Conservation (phyloP, 441 rosid species). For the Biscutella laevigata region DNA sequence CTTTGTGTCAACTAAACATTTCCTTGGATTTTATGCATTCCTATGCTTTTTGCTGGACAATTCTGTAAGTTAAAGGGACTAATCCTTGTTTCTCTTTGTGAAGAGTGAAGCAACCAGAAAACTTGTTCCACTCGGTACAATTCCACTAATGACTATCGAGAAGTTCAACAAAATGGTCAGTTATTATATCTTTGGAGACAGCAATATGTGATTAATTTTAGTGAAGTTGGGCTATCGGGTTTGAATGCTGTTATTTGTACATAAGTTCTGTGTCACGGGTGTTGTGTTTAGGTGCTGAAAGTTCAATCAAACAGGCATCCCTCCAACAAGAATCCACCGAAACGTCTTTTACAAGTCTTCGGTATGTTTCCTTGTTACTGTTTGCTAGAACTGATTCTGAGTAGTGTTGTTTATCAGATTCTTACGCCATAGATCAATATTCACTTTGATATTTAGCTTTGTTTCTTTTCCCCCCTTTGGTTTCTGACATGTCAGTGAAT, state of each 20-base stretch:
- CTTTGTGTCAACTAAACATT: not conserved
- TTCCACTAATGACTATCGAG: conserved; percentile 82
- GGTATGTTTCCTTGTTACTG: conserved; percentile 40
- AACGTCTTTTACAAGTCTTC: conserved; percentile 76
- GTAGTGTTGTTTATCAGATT: not conserved
- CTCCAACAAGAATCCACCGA: conserved; percentile 51
- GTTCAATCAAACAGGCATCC: conserved; percentile 55
- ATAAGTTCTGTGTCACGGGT: conserved; percentile 15
- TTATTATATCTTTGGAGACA: conserved; percentile 12
- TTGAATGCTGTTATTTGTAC: conserved; percentile 4
- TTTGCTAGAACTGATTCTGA: conserved; percentile 1
- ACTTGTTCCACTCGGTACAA: conserved; percentile 69
- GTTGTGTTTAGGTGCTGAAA: conserved; percentile 47
- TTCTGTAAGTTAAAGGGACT: not conserved
- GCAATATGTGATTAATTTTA: not conserved
- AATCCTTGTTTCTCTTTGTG: conserved; percentile 24
- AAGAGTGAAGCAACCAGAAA: conserved; percentile 81
- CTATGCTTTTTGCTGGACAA: not conserved
- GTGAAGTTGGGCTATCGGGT: conserved; percentile 2
- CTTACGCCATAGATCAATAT: not conserved
- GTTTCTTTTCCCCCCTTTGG: not conserved
- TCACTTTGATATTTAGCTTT: not conserved
- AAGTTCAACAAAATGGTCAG: conserved; percentile 79
- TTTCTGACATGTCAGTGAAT: not conserved
- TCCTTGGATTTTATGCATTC: not conserved